phyloP scores from a whole-genome alignment of 805 yeast genomes.

The Myxozyma melibiosi region DNA sequence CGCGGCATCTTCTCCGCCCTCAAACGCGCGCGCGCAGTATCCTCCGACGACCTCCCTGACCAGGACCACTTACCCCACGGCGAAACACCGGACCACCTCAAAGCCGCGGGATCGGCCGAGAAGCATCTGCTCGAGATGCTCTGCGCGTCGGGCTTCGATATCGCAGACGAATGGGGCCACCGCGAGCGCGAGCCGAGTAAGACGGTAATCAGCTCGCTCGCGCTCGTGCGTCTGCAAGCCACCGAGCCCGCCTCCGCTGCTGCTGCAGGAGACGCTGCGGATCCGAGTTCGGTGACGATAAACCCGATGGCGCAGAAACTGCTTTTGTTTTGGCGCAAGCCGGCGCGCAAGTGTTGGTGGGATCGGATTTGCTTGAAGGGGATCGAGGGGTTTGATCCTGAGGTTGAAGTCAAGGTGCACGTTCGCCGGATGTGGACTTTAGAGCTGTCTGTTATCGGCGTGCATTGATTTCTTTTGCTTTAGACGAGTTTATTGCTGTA shows the following conservation, averaged over 20 bases:
- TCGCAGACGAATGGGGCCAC: slow-evolving; percentile 79
- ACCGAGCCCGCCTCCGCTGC: slow-evolving; percentile 6
- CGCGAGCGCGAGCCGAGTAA: slow-evolving; percentile 84
- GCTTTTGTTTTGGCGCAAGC: slow-evolving; percentile 92
- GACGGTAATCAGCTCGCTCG: slow-evolving; percentile 82
- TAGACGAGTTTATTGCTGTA: too few relatives aligned
- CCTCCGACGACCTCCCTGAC: slow-evolving; percentile 1
- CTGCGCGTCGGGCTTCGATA: slow-evolving; percentile 79
- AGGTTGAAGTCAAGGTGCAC: slow-evolving; percentile 64
- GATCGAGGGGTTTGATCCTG: slow-evolving; percentile 40
- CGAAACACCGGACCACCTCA: slow-evolving; percentile 23
- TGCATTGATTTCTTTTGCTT: slow-evolving; percentile 48
- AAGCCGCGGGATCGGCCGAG: slow-evolving; percentile 74
- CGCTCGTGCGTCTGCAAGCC: slow-evolving; percentile 56
- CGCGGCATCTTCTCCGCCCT: slow-evolving; percentile 71
- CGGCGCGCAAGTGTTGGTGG: slow-evolving; percentile 99
- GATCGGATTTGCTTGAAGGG: slow-evolving; percentile 47
- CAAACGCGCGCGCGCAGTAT: slow-evolving; percentile 30
- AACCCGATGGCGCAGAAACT: slow-evolving; percentile 56
- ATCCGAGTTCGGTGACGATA: neutral
- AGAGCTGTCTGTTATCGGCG: slow-evolving; percentile 87
- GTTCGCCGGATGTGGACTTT: slow-evolving; percentile 96
- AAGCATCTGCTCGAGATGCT: slow-evolving; percentile 93
- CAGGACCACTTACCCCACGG: slow-evolving; percentile 17
- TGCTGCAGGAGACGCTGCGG: neutral